Conservation (phyloP, 2,329 filamentous ascomycete species). For the Catunica adiposa region DNA sequence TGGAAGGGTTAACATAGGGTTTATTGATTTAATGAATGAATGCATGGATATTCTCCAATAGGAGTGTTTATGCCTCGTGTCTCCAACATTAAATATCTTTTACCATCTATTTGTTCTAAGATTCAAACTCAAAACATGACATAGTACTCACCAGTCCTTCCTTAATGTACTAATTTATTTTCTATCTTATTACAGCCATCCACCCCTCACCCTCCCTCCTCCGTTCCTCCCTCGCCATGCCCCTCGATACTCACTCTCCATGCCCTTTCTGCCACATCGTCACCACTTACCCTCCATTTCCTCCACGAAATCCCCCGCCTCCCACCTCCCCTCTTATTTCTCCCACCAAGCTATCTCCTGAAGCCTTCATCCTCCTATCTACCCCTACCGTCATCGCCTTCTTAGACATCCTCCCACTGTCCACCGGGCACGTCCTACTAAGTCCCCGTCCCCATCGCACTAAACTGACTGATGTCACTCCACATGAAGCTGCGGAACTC, state of each 20-base stretch:
- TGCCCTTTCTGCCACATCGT: constrained; percentile 51
- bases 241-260: neutral
- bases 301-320: constrained; percentile 27
- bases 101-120: neutral
- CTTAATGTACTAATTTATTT: no score
- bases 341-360: constrained; percentile 23
- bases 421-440: constrained; percentile 66
- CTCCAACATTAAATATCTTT: neutral
- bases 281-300: constrained; percentile 30
- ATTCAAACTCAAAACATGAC: no score
- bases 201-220: no score
- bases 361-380: constrained; percentile 55
- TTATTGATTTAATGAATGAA: neutral
- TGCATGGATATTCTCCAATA: no score
- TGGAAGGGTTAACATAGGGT: neutral
- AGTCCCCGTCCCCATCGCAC: constrained; percentile 61
- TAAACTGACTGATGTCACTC: constrained; percentile 48
- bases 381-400: constrained; percentile 69
- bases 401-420: constrained; percentile 82
- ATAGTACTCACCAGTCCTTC: no score
- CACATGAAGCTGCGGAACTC: constrained; percentile 48
- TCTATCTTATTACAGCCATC: no score
- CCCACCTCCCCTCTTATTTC: constrained; percentile 19
- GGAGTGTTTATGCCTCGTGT: neutral
- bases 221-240: neutral